Evolutionary conservation across 106 monocot genomes (phyloP).

Genomic region (Hemerocallis citrina): DNA sequence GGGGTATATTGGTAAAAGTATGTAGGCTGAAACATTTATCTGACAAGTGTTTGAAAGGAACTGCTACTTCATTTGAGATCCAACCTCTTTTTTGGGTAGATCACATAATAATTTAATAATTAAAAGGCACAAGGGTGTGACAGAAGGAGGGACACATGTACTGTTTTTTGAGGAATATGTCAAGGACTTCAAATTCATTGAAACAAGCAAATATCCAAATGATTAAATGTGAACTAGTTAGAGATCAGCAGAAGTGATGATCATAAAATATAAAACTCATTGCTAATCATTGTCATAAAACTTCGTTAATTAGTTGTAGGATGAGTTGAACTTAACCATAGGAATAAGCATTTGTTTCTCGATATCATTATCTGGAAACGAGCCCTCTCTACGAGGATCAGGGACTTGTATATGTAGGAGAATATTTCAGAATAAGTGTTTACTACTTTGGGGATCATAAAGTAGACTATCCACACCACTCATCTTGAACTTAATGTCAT

Average conservation of each 20-base stretch:
- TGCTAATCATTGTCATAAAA: background rate
- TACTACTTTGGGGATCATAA: no score
- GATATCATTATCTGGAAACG: background rate
- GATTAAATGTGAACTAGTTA: background rate
- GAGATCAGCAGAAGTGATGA: background rate
- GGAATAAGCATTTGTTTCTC: background rate
- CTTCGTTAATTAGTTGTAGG: background rate
- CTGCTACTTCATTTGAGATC: no score
- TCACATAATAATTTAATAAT: no score
- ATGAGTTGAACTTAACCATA: background rate
- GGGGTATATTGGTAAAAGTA: background rate
- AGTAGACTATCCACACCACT: background rate
- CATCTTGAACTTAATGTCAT: background rate
- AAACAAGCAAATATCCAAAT: background rate
- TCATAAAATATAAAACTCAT: no score
- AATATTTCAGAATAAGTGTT: no score
- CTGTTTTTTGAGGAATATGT: background rate
- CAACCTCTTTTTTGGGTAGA: no score
- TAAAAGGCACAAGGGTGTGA: no score
- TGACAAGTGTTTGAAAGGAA: no score
- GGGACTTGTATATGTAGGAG: no score
- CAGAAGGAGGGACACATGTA: no score
- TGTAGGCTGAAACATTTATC: background rate
- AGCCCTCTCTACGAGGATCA: background rate
- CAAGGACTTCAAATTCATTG: background rate